phyloP scores from a whole-genome alignment of 345 rosid genomes.

The Ceriops decandra region DNA sequence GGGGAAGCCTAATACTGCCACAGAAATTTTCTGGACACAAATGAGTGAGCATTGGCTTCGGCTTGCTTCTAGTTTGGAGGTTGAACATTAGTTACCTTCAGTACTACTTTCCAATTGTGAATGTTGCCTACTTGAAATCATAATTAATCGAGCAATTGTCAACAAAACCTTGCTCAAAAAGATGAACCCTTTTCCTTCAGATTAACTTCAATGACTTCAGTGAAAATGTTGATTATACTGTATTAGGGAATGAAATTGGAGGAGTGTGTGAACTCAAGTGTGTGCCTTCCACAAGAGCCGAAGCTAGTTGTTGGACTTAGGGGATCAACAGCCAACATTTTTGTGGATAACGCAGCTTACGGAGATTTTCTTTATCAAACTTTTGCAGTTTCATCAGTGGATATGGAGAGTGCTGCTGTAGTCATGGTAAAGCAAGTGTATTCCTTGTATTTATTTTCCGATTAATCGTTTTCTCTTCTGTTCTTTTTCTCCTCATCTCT shows the following conservation, averaged over 20 bases:
- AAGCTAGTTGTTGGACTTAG: conserved; percentile 44
- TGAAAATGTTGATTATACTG: not conserved
- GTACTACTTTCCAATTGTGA: not conserved
- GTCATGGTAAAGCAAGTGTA: conserved; percentile 32
- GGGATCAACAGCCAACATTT: conserved; percentile 44
- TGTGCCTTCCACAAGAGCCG: conserved; percentile 43
- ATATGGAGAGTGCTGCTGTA: conserved; percentile 56
- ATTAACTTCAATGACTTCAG: not conserved
- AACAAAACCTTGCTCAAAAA: too few species aligned
- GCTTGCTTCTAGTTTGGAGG: conserved; percentile 44
- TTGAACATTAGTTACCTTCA: not conserved
- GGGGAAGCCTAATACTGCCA: conserved; percentile 24
- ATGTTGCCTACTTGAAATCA: too few species aligned
- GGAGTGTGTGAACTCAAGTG: conserved; percentile 45
- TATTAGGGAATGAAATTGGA: conserved; percentile 37
- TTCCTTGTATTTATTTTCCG: not conserved
- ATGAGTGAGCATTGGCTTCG: conserved; percentile 43
- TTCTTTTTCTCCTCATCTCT: not conserved
- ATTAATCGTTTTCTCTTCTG: not conserved
- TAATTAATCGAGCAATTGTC: too few species aligned
- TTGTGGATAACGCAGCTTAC: conserved; percentile 51
- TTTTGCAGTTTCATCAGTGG: conserved; percentile 43
- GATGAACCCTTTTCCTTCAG: not conserved
- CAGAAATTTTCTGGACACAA: conserved; percentile 35
- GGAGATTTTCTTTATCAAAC: conserved; percentile 34